Percentiles rank a stretch among this genome's conserved stretches.
These are phyloP conservation scores for Lactifluus rugatus DNA, from an alignment of 768 basidiomycete genomes.

Conservation along the genomic window DNA sequence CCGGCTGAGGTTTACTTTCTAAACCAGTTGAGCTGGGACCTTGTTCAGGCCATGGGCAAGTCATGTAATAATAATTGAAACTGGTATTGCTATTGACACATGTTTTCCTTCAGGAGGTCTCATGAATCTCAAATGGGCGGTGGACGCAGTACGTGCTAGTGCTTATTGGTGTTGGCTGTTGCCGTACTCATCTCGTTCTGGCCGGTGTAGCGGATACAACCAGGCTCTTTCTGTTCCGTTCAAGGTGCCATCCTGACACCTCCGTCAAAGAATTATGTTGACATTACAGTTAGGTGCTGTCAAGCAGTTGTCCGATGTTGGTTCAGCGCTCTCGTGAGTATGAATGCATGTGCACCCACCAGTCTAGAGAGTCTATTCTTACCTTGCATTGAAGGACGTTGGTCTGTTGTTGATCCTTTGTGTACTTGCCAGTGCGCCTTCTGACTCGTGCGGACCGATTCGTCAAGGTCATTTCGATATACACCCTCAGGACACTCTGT, in stretches of 20 bases:
- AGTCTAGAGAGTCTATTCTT: background rate
- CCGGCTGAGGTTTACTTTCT: constrained; percentile 24
- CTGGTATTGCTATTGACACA: background rate
- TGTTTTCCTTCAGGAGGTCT: constrained; percentile 27
- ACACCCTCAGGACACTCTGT: constrained; percentile 33
- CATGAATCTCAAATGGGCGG: constrained; percentile 30
- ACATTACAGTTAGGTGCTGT: background rate
- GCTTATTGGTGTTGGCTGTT: background rate
- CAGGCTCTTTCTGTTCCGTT: constrained; percentile 6
- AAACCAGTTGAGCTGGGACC: constrained; percentile 22
- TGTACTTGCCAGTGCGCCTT: background rate
- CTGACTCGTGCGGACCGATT: background rate
- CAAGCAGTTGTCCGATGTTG: constrained; percentile 9
- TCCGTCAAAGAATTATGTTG: background rate
- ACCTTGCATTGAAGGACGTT: background rate
- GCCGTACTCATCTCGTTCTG: background rate
- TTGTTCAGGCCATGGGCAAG: constrained; percentile 23
- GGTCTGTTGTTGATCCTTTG: background rate
- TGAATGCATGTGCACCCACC: background rate
- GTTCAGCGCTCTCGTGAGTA: constrained; percentile 9
- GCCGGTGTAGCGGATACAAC: background rate
- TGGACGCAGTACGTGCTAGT: constrained; percentile 23
- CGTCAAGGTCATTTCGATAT: constrained; percentile 29
- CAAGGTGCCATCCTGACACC: constrained; percentile 1
- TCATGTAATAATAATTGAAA: background rate